Evolutionary conservation across 2,329 filamentous ascomycete genomes (phyloP), one percentile per base, ranked within the genome.

Genomic region (Aspergillus sp.): DNA sequence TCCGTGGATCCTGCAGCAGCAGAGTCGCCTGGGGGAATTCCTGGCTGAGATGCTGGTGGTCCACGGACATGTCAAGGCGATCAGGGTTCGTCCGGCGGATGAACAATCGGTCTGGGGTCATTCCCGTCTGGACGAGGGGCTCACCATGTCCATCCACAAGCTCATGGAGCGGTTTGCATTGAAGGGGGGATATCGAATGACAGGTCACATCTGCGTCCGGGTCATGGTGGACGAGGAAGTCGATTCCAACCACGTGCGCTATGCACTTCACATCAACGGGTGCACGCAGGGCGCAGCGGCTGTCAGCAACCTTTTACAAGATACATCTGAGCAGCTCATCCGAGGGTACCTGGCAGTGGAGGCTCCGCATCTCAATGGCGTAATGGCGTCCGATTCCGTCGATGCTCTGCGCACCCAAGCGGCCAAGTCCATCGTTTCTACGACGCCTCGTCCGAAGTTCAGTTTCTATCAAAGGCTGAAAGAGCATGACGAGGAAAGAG

Each of bases 181-280:
- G 3, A 80, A 79, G 49, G 77, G 81, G 24, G 82, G 83, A 1
- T 55, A 72, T 14, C 67, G 70, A 3, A 77, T 90, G 67, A 91
- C 88, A 0, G 90, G 90, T 0, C 90, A 93, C 69, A 71, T 92
- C 32, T 88, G 84, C 18, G 88, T 93, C 56, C 87, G 91, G 70
- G 88, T 93, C 62, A 77, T 92, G 64, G 83, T 89, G 2, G 81
- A 85, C 52, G 77, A 82, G 52, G 70, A 76, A 45, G 68, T 75
- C 32, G 65, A 67, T 2, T 20, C 55, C 2, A 65, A 71, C 24
- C 72, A 70, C n/a, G 69, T 76, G 16, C 71, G 72, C 22, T 71
- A 74, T 55, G 61, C 67, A 9, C 63, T 75, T 26, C 69, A 74
- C 49, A 72, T 76, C 36, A 69, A 69, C 18, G 70, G 68, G 55